Evolutionary conservation across 257 asterid species (phyloP).

Genomic region (Cruciata laevipes): DNA sequence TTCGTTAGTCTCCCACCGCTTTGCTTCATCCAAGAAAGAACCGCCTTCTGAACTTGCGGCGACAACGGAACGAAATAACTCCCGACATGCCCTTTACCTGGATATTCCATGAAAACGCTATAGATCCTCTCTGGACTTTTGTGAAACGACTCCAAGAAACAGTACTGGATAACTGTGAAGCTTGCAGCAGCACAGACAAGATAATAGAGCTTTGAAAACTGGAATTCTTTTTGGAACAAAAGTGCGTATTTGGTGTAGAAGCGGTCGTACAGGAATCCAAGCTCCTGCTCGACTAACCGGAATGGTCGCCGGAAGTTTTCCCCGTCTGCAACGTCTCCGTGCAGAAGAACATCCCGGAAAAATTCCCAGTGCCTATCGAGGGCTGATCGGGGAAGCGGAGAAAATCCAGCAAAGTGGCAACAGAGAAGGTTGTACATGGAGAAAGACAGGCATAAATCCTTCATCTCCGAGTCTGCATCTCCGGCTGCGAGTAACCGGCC

Average conservation of each 20-base stretch:
- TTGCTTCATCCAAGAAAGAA: not conserved
- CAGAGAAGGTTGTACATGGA: conserved; percentile 2
- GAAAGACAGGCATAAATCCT: conserved; percentile 8
- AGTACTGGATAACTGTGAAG: too few relatives aligned
- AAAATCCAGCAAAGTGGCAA: conserved; percentile 3
- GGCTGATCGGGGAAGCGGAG: not conserved
- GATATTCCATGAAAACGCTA: not conserved
- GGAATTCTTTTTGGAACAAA: too few relatives aligned
- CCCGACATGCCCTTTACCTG: not conserved
- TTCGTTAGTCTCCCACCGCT: not conserved
- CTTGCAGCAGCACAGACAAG: not conserved
- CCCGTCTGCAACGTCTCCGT: not conserved
- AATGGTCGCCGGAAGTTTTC: not conserved
- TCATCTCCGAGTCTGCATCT: conserved; percentile 7
- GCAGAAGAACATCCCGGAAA: not conserved
- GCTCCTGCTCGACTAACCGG: not conserved
- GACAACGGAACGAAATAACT: not conserved
- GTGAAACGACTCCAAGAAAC: not conserved
- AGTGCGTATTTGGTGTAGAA: not conserved
- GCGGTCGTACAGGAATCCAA: conserved; percentile 3
- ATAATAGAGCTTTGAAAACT: too few relatives aligned
- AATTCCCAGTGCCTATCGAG: not conserved
- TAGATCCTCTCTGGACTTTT: not conserved
- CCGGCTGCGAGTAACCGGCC: not conserved
- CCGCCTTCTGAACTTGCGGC: not conserved